A percentile compares a stretch with the other conserved stretches of the same genome.
phyloP scores from a whole-genome alignment of 495 filamentous ascomycete species.

The Oleoguttula mirabilis region DNA sequence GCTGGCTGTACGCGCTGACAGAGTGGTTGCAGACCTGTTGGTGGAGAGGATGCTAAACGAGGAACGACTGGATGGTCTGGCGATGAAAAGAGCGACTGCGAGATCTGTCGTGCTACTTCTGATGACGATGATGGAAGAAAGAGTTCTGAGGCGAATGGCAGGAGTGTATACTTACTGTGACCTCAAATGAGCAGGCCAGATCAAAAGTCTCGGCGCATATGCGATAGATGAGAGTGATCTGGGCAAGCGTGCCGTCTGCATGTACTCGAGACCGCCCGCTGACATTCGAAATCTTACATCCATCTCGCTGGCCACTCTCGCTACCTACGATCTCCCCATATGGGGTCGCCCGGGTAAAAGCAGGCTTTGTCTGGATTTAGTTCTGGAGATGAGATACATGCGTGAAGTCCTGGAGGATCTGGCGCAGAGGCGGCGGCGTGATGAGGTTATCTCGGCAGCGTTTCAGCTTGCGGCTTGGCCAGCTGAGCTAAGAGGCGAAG shows the following conservation, averaged over 20 bases:
- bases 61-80: conserved; percentile 11
- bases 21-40: conserved; percentile 10
- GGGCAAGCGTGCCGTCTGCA: not conserved
- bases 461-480: no score
- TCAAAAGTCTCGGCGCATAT: not conserved
- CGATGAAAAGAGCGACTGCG: not conserved
- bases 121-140: not conserved
- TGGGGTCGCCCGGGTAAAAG: no score
- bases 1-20: not conserved
- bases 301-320: no score
- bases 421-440: no score
- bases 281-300: no score
- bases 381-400: no score
- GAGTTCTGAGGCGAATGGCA: not conserved
- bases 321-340: no score
- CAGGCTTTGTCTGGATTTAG: no score
- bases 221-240: not conserved
- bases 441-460: no score
- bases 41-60: conserved; percentile 1
- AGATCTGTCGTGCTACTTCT: no score
- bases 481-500: no score
- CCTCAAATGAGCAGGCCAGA: not conserved
- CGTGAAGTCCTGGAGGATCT: no score
- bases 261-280: not conserved
- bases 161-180: not conserved